phyloP scores from a whole-genome alignment of 768 basidiomycete genomes.

The Hericium rajendrae region DNA sequence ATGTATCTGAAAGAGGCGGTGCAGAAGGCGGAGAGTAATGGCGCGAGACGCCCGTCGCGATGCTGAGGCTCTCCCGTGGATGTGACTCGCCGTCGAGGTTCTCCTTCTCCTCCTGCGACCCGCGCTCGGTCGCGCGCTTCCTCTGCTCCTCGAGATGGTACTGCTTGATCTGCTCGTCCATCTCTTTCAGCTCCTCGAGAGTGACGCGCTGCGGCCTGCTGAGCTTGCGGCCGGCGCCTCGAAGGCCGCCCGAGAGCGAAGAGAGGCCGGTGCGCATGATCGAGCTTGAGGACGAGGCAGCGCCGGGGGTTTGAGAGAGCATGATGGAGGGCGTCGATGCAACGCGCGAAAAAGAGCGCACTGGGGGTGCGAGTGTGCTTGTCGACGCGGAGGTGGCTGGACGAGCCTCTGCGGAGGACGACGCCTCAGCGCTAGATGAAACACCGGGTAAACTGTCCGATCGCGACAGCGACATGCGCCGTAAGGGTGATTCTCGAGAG shows the following conservation, averaged over 20 bases:
- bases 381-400: conserved; percentile 22
- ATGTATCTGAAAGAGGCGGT: background rate
- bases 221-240: conserved; percentile 25
- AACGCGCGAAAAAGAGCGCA: conserved; percentile 56
- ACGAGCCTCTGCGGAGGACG: background rate
- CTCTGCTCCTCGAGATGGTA: conserved; percentile 15
- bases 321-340: conserved; percentile 43
- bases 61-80: background rate
- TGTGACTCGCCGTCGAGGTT: conserved; percentile 4
- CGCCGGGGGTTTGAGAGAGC: conserved; percentile 19
- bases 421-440: conserved; percentile 21
- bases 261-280: conserved; percentile 17
- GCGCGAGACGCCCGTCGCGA: conserved; percentile 1
- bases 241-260: conserved; percentile 17
- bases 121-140: background rate
- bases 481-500: conserved; percentile 27
- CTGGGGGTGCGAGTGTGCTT: conserved; percentile 20
- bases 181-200: conserved; percentile 23
- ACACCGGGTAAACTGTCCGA: conserved; percentile 56
- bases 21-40: conserved; percentile 13
- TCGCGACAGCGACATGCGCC: conserved; percentile 47
- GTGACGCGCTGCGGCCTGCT: conserved; percentile 28
- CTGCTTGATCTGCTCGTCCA: conserved; percentile 22
- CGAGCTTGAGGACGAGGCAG: conserved; percentile 14
- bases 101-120: conserved; percentile 14